Percentiles rank a stretch among this genome's conserved stretches.
Evolutionary conservation across 768 basidiomycete genomes (phyloP).

Genomic region (Agrocybe praecox): DNA sequence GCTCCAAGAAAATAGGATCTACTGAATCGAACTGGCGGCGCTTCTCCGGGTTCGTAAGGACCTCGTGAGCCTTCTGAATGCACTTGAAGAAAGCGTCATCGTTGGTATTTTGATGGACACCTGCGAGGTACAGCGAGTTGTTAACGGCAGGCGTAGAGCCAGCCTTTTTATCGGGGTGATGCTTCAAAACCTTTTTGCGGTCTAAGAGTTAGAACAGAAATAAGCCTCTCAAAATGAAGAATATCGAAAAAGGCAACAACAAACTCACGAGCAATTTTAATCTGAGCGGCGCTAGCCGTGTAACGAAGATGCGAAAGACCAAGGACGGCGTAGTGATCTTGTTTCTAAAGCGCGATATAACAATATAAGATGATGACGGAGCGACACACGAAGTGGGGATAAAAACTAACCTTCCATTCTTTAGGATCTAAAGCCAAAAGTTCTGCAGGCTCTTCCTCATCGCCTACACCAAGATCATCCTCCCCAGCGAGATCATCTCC

Average conservation of each 20-base stretch:
- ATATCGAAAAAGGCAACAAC: slow-evolving; percentile 39
- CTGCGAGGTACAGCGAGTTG: slow-evolving; percentile 44
- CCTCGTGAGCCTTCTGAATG: slow-evolving; percentile 97
- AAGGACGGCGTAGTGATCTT: slow-evolving; percentile 97
- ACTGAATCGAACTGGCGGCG: slow-evolving; percentile 97
- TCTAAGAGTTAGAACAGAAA: slow-evolving; percentile 47
- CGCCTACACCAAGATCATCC: slow-evolving; percentile 91
- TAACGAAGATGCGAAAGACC: slow-evolving; percentile 91
- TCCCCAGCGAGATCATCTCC: slow-evolving; percentile 49
- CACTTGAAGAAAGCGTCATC: slow-evolving; percentile 99
- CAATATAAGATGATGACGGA: background rate
- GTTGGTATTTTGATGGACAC: slow-evolving; percentile 78
- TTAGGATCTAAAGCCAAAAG: slow-evolving; percentile 86
- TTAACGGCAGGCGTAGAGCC: slow-evolving; percentile 27
- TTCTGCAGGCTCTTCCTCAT: slow-evolving; percentile 79
- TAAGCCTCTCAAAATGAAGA: background rate
- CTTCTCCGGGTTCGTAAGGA: slow-evolving; percentile 83
- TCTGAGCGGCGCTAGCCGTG: slow-evolving; percentile 87
- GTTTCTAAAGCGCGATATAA: slow-evolving; percentile 83
- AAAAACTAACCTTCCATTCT: slow-evolving; percentile 85
- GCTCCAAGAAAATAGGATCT: slow-evolving; percentile 73
- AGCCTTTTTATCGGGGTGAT: slow-evolving; percentile 96
- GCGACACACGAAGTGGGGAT: background rate
- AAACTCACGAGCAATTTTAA: slow-evolving; percentile 91
- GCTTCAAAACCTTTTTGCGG: slow-evolving; percentile 98